Evolutionary conservation across 2,329 filamentous ascomycete species (phyloP).

Genomic region (Dactylonectria estremocensis): DNA sequence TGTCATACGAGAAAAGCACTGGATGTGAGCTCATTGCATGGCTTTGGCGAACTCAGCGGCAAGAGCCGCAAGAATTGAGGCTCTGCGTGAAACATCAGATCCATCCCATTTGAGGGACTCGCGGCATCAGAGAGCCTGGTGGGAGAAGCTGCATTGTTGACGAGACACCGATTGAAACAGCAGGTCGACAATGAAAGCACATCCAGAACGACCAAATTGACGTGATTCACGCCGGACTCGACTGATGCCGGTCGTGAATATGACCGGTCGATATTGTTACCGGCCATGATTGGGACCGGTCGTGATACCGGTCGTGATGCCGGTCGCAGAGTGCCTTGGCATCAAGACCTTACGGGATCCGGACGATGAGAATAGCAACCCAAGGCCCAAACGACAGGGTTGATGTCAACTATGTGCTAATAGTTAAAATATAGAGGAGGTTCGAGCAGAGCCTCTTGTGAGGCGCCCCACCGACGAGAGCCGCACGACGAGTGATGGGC

Average conservation of each 20-base stretch:
- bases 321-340: not conserved
- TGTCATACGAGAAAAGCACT: not conserved
- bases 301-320: too few species aligned
- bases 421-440: conserved; percentile 36
- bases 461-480: conserved; percentile 33
- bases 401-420: conserved; percentile 46
- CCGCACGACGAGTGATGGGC: conserved; percentile 40
- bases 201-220: not conserved
- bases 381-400: conserved; percentile 30
- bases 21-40: not conserved
- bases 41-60: not conserved
- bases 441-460: conserved; percentile 41
- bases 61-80: conserved; percentile 4
- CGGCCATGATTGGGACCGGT: not conserved
- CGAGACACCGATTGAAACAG: conserved; percentile 8
- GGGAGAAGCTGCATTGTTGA: not conserved
- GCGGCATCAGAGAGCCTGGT: not conserved
- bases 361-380: conserved; percentile 18
- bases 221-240: not conserved
- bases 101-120: not conserved
- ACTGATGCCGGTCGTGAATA: too few species aligned
- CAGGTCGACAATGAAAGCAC: not conserved
- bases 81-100: conserved; percentile 1
- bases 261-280: not conserved
- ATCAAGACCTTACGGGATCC: conserved; percentile 16